Evolutionary conservation across 164 flowering plant species (phyloP), one percentile per base, ranked within the genome.

Genomic region (Brasenia schreberi): DNA sequence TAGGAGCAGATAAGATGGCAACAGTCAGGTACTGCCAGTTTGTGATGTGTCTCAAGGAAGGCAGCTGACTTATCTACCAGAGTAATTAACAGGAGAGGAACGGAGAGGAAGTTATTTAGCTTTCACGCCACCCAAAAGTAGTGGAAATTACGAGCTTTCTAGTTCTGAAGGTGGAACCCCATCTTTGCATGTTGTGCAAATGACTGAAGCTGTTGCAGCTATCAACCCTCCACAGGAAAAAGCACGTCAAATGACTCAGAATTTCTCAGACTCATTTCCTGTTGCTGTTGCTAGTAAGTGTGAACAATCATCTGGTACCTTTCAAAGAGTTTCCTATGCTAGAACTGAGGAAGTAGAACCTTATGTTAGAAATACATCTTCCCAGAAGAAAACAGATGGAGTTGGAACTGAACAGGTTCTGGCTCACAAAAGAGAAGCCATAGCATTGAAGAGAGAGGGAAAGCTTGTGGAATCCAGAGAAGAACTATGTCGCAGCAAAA

Each of bases 401-500:
- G 70, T 61, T 71, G 68, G 82, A 42, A 60, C 71, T 18, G 73
- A 69, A 59, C 82, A 83, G 59, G 78, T 88, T 43, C 74, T 85
- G 67, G 79, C 75, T 72, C 86, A 64, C 59, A 91, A 88, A 75
- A 83, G 77, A 73, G 85, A 71, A 67, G 97, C 95, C 4, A 65
- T 91, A 68, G 68, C 83, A 69, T 72, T 91, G 64, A 91, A 91
- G 76, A 85, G 85, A 76, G 93, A 88, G 68, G 97, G 95, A 16
- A 88, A 83, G 75, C 61, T 91, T 64, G 78, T 72, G 53, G 97
- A 91, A 73, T 96, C 95, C 66, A 75, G 80, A 64, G 97, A 86
- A 71, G 93, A 86, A 64, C 81, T 89, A 42, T 68, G 81, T 19
- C 82, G 81, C 68, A 86, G 91, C 33, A 87, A 85, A 76, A 73